These are phyloP conservation scores for Hyaloscypha variabilis DNA, from an alignment of 495 filamentous ascomycete genomes.

Conservation along the genomic window DNA sequence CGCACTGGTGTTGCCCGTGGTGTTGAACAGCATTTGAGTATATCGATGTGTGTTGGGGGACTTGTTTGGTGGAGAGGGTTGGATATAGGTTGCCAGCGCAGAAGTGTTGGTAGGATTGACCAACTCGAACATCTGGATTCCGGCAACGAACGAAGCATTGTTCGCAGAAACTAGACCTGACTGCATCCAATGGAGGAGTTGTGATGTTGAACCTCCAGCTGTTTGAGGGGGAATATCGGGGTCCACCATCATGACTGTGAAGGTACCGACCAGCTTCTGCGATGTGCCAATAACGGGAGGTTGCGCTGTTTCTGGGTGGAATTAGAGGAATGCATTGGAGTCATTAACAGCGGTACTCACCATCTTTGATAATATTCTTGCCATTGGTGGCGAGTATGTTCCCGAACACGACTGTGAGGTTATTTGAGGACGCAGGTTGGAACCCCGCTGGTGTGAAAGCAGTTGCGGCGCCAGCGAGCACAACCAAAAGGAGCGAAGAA, in stretches of 20 bases:
- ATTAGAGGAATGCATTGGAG: constrained; percentile 12
- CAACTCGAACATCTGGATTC: constrained; percentile 18
- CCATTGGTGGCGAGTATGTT: constrained; percentile 24
- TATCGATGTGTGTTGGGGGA: constrained; percentile 24
- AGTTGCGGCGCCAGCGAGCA: constrained; percentile 23
- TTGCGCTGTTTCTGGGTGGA: constrained; percentile 17
- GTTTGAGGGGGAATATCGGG: constrained; percentile 24
- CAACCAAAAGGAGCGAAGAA: constrained; percentile 10
- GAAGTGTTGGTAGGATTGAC: constrained; percentile 16
- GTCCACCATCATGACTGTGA: constrained; percentile 30
- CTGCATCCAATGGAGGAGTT: constrained; percentile 33
- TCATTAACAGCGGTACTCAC: constrained; percentile 5
- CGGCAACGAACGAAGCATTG: constrained; percentile 10
- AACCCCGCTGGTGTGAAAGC: constrained; percentile 26
- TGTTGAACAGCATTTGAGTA: constrained; percentile 27
- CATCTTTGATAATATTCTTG: constrained; percentile 15
- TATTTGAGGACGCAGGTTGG: constrained; percentile 16
- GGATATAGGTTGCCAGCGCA: constrained; percentile 20
- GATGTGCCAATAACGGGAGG: constrained; percentile 25
- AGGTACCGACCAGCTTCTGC: constrained; percentile 19
- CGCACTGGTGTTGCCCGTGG: constrained; percentile 14
- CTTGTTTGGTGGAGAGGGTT: constrained; percentile 21
- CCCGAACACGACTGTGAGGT: constrained; percentile 28
- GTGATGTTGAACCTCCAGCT: constrained; percentile 2
- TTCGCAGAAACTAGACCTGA: constrained; percentile 22